These are phyloP conservation scores for Capsicum baccatum DNA, from an alignment of 257 asterid genomes.

Conservation along the genomic window DNA sequence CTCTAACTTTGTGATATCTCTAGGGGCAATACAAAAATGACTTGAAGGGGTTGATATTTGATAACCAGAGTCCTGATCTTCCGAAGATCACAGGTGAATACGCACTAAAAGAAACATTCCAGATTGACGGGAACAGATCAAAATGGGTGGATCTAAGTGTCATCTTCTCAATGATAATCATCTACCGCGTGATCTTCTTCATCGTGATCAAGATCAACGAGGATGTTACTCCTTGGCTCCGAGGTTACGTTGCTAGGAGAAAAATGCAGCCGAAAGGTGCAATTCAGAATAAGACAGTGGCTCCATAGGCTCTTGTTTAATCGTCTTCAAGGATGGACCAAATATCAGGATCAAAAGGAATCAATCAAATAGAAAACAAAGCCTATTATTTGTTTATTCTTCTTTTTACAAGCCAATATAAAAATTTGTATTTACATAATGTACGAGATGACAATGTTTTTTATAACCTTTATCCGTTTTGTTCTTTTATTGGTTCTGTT, in stretches of 20 bases:
- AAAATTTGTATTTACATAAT: neutral
- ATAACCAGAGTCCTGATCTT: neutral
- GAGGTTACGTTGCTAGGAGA: constrained; percentile 82
- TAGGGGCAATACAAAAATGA: constrained; percentile 17
- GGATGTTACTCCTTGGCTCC: constrained; percentile 93
- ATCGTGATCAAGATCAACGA: constrained; percentile 82
- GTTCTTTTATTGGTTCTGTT: neutral
- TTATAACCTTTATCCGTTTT: neutral
- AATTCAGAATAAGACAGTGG: constrained; percentile 47
- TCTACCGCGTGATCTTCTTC: constrained; percentile 85
- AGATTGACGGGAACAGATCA: constrained; percentile 61
- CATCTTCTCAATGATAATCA: constrained; percentile 74
- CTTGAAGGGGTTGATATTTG: constrained; percentile 21
- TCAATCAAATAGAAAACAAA: neutral
- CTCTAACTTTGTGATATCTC: neutral
- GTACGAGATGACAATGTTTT: neutral
- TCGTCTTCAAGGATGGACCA: constrained; percentile 70
- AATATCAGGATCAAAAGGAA: constrained; percentile 32
- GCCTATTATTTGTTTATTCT: neutral
- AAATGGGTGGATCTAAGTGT: constrained; percentile 87
- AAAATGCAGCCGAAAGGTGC: constrained; percentile 70
- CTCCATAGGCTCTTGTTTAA: constrained; percentile 70
- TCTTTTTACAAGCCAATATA: neutral
- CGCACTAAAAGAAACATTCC: constrained; percentile 4
- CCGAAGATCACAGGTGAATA: constrained; percentile 18